These are phyloP conservation scores for Blastobotrys indianensis DNA, from an alignment of 1,139 yeast species.

Conservation along the genomic window DNA sequence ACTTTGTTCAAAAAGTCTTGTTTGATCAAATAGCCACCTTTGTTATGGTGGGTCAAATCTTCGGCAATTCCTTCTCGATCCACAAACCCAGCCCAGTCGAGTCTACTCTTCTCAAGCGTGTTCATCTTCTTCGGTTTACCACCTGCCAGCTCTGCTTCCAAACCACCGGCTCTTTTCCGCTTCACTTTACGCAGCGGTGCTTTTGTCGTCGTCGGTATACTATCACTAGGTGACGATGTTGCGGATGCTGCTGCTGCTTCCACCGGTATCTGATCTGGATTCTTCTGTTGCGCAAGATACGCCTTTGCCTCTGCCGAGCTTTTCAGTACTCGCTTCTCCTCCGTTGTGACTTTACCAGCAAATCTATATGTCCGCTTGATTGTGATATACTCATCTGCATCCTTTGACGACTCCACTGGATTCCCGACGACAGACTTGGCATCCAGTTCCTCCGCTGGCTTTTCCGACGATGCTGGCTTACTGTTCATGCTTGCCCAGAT, in stretches of 20 bases:
- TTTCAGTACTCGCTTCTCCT: conserved; percentile 67
- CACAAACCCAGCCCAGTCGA: conserved; percentile 95
- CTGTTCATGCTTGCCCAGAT: conserved; percentile 49
- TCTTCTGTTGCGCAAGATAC: conserved; percentile 40
- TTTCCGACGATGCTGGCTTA: not conserved
- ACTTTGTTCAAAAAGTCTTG: conserved; percentile 84
- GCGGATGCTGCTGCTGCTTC: not conserved
- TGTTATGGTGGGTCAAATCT: conserved; percentile 71
- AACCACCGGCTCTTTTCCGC: conserved; percentile 60
- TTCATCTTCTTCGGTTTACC: conserved; percentile 64
- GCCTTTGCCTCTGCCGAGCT: conserved; percentile 86
- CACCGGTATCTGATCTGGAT: not conserved
- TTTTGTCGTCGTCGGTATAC: not conserved
- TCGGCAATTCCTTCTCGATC: conserved; percentile 79
- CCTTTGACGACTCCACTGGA: not conserved
- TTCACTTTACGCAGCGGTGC: conserved; percentile 6
- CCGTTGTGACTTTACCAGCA: conserved; percentile 80
- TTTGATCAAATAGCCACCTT: conserved; percentile 76
- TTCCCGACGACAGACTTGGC: not conserved
- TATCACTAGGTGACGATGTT: not conserved
- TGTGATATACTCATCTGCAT: conserved; percentile 46
- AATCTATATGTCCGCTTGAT: conserved; percentile 77
- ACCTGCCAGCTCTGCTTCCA: conserved; percentile 63
- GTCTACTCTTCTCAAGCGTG: conserved; percentile 83
- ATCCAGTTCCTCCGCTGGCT: not conserved